Percentiles rank a stretch among this genome's conserved stretches.
These are phyloP conservation scores for Halophytophthora polymorphica DNA, from an alignment of 352 stramenopile species.

Conservation along the genomic window DNA sequence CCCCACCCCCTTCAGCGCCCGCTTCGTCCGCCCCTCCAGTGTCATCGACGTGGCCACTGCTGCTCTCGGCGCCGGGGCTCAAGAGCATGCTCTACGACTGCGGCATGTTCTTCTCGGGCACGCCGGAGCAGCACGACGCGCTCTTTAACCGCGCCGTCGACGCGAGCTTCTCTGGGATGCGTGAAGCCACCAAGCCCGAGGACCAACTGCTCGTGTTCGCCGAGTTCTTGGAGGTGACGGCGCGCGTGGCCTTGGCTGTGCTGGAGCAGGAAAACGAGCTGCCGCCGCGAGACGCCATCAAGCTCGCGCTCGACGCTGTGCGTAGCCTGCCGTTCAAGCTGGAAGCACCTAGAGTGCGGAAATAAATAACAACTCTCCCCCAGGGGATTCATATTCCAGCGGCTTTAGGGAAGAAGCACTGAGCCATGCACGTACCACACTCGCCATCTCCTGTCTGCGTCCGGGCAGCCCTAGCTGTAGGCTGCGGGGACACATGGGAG, in stretches of 20 bases:
- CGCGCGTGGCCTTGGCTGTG: constrained; percentile 59
- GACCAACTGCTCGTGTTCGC: constrained; percentile 61
- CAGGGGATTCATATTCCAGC: not conserved
- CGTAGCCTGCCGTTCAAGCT: constrained; percentile 42
- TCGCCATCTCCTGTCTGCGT: too few species aligned
- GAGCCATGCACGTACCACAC: too few species aligned
- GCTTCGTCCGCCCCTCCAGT: constrained; percentile 3
- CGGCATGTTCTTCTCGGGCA: constrained; percentile 71
- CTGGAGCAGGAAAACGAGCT: constrained; percentile 56
- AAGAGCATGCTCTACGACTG: constrained; percentile 75
- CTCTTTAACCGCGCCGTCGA: constrained; percentile 61
- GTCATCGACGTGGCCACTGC: constrained; percentile 42
- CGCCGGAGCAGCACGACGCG: constrained; percentile 44
- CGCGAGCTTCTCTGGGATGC: constrained; percentile 58
- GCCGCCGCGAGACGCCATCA: constrained; percentile 62
- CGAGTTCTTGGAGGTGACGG: constrained; percentile 69
- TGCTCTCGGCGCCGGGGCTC: constrained; percentile 42
- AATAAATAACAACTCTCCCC: constrained; percentile 9
- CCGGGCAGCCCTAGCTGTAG: too few species aligned
- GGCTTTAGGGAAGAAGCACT: not conserved
- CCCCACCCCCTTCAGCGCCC: not conserved
- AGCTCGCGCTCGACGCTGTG: constrained; percentile 72
- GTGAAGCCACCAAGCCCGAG: constrained; percentile 29
- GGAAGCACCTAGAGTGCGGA: constrained; percentile 9
- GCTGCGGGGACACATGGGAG: too few species aligned